Evolutionary conservation across 2,329 filamentous ascomycete species (phyloP), one percentile per base, ranked within the genome.

Genomic region (Venturia pyrina): DNA sequence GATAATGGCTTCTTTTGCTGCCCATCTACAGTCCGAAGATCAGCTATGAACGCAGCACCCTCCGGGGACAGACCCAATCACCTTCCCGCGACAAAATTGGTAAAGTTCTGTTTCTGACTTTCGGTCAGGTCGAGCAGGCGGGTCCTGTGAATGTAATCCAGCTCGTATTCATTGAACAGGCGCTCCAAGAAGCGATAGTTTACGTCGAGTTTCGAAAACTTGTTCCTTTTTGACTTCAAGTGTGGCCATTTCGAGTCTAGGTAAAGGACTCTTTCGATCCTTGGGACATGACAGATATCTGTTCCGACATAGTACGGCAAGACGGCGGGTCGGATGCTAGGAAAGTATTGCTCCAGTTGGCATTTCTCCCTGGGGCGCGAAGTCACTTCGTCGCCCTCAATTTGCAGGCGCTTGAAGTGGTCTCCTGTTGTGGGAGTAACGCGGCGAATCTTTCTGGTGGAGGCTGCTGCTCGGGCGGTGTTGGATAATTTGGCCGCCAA

Each of bases 221-320:
- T 28, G 0, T 28, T 53, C 7, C 24, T 1, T 11, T 53, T 53
- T n/a, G 48, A 13, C 10, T 28, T 28, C 48, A n/a, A 24, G 21
- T 34, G 41, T 17, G 21, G 46, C n/a, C 5, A 28, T 43, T 5
- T 28, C 19, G 37, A 34, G 15, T 56, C 41, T 24, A 4, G 4
- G 63, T 73, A 75, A 64, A 93, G 75, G 63, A 92, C 79, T 24
- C 75, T 74, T 68, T 80, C 77, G 67, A 96, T 85, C 65, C 91
- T 86, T 0, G 81, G 76, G 66, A 91, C 83, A 66, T 82, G 82
- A 75, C 90, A 91, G 66, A 96, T 88, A 73, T 96, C 92, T 61
- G 85, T 93, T 66, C 92, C 92, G 64, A 96, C 79, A 62, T 82
- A 82, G 17, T 93, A 73, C 0, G 86, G 80, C n/a, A 86, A 80